These are phyloP conservation scores for Colletotrichum orbiculare DNA, from an alignment of 2,329 filamentous ascomycete species.

Conservation along the genomic window DNA sequence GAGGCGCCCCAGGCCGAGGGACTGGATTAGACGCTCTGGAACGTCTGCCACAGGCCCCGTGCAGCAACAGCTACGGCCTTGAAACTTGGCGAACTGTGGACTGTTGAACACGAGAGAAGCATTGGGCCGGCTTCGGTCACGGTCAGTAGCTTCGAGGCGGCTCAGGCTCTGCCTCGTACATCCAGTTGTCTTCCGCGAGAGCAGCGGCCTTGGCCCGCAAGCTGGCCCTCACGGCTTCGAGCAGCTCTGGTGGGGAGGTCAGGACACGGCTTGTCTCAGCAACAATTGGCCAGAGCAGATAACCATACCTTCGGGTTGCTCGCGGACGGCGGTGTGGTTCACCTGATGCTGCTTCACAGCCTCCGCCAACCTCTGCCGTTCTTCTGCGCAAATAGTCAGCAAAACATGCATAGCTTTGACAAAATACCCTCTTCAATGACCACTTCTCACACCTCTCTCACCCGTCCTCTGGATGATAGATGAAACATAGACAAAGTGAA, in stretches of 20 bases:
- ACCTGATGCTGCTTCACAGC: slow-evolving; percentile 71
- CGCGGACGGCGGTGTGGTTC: slow-evolving; percentile 64
- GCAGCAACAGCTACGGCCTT: background rate
- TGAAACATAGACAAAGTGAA: too few relatives aligned
- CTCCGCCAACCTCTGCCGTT: slow-evolving; percentile 69
- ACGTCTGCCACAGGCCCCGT: slow-evolving; percentile 3
- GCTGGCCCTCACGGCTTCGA: slow-evolving; percentile 76
- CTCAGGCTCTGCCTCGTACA: slow-evolving; percentile 79
- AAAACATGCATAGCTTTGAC: slow-evolving; percentile 35
- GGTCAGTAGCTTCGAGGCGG: slow-evolving; percentile 52
- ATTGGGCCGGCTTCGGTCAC: slow-evolving; percentile 16
- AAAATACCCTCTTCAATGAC: slow-evolving; percentile 32
- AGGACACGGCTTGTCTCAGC: background rate
- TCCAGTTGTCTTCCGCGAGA: slow-evolving; percentile 88
- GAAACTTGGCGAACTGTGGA: slow-evolving; percentile 5
- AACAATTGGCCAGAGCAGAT: background rate
- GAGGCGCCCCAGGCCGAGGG: slow-evolving; percentile 67
- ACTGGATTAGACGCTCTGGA: slow-evolving; percentile 59
- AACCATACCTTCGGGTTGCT: slow-evolving; percentile 61
- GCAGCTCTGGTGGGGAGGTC: slow-evolving; percentile 65
- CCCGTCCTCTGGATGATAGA: too few relatives aligned
- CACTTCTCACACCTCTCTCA: background rate
- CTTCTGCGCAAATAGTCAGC: slow-evolving; percentile 54
- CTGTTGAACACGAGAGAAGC: slow-evolving; percentile 30
- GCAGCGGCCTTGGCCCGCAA: slow-evolving; percentile 78